These are phyloP conservation scores for Vigna hirtella DNA, from an alignment of 306 rosid genomes.

Conservation along the genomic window DNA sequence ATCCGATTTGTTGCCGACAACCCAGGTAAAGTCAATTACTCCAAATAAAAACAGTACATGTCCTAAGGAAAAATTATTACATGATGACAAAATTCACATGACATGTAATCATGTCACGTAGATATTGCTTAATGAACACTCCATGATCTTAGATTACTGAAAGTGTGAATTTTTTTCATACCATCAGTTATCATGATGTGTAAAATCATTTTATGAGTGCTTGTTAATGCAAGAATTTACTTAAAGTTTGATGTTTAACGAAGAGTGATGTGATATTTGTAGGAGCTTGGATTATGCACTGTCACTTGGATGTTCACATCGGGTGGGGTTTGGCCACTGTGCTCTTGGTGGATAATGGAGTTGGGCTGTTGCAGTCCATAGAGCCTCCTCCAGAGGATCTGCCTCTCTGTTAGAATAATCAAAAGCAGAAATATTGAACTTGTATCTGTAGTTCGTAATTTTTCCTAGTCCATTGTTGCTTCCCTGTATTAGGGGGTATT, in stretches of 20 bases:
- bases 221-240: not conserved
- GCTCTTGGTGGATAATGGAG: slow-evolving; percentile 84
- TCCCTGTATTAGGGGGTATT: slow-evolving; percentile 55
- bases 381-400: slow-evolving; percentile 84
- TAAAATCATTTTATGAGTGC: not conserved
- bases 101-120: no score
- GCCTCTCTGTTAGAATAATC: slow-evolving; percentile 68
- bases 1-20: slow-evolving; percentile 93
- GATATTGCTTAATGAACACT: no score
- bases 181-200: not conserved
- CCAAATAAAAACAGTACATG: not conserved
- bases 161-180: not conserved
- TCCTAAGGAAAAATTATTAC: not conserved
- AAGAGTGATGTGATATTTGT: slow-evolving; percentile 10
- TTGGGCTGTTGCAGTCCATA: slow-evolving; percentile 69
- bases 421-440: not conserved
- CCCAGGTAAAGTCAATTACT: slow-evolving; percentile 65
- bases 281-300: slow-evolving; percentile 94
- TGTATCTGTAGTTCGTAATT: slow-evolving; percentile 8
- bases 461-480: slow-evolving; percentile 44
- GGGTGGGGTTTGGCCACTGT: slow-evolving; percentile 93
- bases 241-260: not conserved
- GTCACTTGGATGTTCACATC: slow-evolving; percentile 96
- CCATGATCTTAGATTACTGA: no score
- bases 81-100: not conserved